phyloP scores from a whole-genome alignment of 2,329 filamentous ascomycete genomes.

The Cercospora sp. region DNA sequence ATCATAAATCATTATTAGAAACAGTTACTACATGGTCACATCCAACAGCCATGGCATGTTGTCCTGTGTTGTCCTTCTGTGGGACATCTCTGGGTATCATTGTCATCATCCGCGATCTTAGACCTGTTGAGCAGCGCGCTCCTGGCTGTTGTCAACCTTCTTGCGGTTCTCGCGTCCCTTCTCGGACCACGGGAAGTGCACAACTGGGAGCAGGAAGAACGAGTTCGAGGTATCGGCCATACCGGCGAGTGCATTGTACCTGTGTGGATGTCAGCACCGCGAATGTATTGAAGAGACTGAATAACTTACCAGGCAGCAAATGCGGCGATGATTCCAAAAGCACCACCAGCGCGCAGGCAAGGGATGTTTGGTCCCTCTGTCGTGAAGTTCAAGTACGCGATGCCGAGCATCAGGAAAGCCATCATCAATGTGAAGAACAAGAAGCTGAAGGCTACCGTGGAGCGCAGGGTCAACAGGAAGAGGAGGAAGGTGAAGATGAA shows the following conservation, averaged over 20 bases:
- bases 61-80: neutral
- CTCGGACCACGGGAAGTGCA: constrained; percentile 93
- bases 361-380: constrained; percentile 43
- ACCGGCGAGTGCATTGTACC: constrained; percentile 57
- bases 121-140: constrained; percentile 35
- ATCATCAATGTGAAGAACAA: constrained; percentile 61
- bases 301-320: constrained; percentile 51
- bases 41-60: neutral
- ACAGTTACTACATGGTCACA: constrained; percentile 4
- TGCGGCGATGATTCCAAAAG: constrained; percentile 55
- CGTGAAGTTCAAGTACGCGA: constrained; percentile 54
- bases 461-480: constrained; percentile 56
- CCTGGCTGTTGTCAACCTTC: constrained; percentile 47
- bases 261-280: constrained; percentile 12
- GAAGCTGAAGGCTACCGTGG: constrained; percentile 59
- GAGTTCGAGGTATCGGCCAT: constrained; percentile 60
- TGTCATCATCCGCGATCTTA: constrained; percentile 11
- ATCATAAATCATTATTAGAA: neutral
- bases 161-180: constrained; percentile 64
- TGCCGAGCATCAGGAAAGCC: constrained; percentile 59
- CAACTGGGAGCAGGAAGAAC: constrained; percentile 90
- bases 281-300: neutral
- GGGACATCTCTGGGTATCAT: constrained; percentile 9
- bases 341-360: constrained; percentile 55
- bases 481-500: constrained; percentile 61